Base-by-base conservation (phyloP, 805 yeast genomes). In the Starmera quercuum region DNA sequence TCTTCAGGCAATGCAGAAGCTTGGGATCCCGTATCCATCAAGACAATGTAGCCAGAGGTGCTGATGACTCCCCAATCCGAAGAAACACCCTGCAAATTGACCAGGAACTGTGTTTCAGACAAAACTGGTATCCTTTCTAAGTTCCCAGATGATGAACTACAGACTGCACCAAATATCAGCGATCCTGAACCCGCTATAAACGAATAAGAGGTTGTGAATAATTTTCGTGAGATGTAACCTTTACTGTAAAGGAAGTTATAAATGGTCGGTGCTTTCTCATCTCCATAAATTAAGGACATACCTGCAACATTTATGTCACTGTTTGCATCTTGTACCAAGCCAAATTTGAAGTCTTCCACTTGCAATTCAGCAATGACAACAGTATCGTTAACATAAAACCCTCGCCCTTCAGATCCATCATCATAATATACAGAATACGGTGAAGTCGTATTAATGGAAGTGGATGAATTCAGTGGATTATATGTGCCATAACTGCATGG, bases 121-220 rank as follows among this genome's bases (percentile, higher is more conserved):
- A 20, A 6, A 4, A 36, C 12, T 8, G 47, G 42, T 12, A 44
- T 31, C 5, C 18, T 35, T 7, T 37, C 19, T 1, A 37, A 26
- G 1, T 45, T 49, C 2, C 37, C 14, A 25, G 38, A 41, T 22
- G 38, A 40, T 7, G 38, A 22, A 9, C 20, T 13, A 31, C 46
- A 46, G 9, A 48, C 8, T 20, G 50, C 53, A 33, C 51, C 53
- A 36, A 48, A 36, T 7, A 46, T 25, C n/a, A 48, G 16, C 6
- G 36, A 39, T 26, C 51, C 53, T 3, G 30, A 21, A 5, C 28
- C 12, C 1, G 33, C 14, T 5, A 16, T 30, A 12, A 26, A 5
- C 15, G 36, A 36, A 14, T 29, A 17, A 17, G 36, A 40, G 2
- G 38, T 15, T n/a, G 35, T 32, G 29, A 45, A 39, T 4, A 43